Evolutionary conservation across 176 grass and related monocot genomes (phyloP), one percentile per base, ranked within the genome.

Genomic region (Musa acuminata): DNA sequence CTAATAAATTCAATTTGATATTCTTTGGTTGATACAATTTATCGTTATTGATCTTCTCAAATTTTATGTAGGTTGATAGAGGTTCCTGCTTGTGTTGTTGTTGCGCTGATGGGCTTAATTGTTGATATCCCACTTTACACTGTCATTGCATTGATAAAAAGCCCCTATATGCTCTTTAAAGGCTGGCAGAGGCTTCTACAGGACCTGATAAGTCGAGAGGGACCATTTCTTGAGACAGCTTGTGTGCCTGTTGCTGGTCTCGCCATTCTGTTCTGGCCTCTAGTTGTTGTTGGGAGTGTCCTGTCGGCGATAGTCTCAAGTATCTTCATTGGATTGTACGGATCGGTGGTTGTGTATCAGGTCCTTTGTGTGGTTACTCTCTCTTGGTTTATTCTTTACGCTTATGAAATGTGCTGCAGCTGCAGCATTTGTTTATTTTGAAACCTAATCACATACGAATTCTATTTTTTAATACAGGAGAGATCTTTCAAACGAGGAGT

Each of bases 91-190:
- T 96, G 93, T 22, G 84, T 90, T 6, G 69, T 74, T 12, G 83
- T 96, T 2, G 87, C 78, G 29, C 8, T 96, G 52, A 60, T 96
- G 64, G 92, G 92, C 17, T 60, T 96, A 77, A 20, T 87, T 5
- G 81, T 96, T 12, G 89, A 96, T 73, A 87, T 96, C 62, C 92
- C 92, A 0, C 82, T 96, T 23, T 96, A 92, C 80, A 92, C 92
- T 0, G 83, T 92, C 22, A 92, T 96, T 26, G 89, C 89, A 8
- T 17, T 96, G 59, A 74, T 96, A 83, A 96, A 96, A 81, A 96
- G 92, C 78, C 92, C 92, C 26, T 96, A 96, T 51, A 96, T 96
- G 92, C 87, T 96, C 71, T 96, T 92, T 82, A 96, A 96, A 68
- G 92, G 92, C n/a, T 96, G 92, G 92, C 92, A 96, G 87, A 88